Evolutionary conservation across 352 stramenopile genomes (phyloP).

Genomic region (Phytophthora sojae): DNA sequence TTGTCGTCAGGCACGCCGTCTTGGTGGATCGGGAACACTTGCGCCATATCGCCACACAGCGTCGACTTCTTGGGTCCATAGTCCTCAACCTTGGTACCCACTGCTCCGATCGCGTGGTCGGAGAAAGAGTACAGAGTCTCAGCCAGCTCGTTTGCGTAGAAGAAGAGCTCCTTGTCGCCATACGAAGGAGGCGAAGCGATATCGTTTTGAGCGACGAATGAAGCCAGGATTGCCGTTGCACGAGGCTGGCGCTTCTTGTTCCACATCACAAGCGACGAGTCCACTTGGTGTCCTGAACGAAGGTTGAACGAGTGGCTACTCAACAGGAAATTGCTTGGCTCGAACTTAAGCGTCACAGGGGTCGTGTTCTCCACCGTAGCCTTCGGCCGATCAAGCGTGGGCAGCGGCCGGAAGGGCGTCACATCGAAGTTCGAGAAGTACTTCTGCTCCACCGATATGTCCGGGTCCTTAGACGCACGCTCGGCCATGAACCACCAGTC

Average conservation of each 20-base stretch:
- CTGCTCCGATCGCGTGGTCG: slow-evolving; percentile 48
- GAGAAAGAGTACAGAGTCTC: slow-evolving; percentile 56
- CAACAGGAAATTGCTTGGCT: slow-evolving; percentile 39
- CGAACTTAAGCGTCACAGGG: slow-evolving; percentile 32
- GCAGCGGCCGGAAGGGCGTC: slow-evolving; percentile 28
- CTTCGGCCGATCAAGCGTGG: slow-evolving; percentile 29
- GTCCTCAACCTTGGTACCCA: slow-evolving; percentile 42
- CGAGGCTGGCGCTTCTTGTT: slow-evolving; percentile 50
- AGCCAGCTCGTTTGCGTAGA: slow-evolving; percentile 48
- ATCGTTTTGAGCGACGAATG: slow-evolving; percentile 43
- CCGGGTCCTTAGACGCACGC: slow-evolving; percentile 10
- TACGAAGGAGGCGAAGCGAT: slow-evolving; percentile 46
- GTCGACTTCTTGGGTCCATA: slow-evolving; percentile 37
- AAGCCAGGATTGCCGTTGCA: slow-evolving; percentile 50
- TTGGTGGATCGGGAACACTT: slow-evolving; percentile 53
- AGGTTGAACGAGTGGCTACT: slow-evolving; percentile 47
- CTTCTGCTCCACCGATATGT: slow-evolving; percentile 33
- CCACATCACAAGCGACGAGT: slow-evolving; percentile 62
- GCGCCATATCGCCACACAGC: slow-evolving; percentile 60
- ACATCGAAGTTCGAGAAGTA: slow-evolving; percentile 44
- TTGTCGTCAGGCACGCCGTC: slow-evolving; percentile 29
- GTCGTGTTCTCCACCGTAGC: slow-evolving; percentile 30
- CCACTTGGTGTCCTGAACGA: slow-evolving; percentile 50
- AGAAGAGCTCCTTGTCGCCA: slow-evolving; percentile 60
- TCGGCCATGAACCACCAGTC: slow-evolving; percentile 43